phyloP scores from a whole-genome alignment of 768 basidiomycete species.

The Pleurotus platypus region DNA sequence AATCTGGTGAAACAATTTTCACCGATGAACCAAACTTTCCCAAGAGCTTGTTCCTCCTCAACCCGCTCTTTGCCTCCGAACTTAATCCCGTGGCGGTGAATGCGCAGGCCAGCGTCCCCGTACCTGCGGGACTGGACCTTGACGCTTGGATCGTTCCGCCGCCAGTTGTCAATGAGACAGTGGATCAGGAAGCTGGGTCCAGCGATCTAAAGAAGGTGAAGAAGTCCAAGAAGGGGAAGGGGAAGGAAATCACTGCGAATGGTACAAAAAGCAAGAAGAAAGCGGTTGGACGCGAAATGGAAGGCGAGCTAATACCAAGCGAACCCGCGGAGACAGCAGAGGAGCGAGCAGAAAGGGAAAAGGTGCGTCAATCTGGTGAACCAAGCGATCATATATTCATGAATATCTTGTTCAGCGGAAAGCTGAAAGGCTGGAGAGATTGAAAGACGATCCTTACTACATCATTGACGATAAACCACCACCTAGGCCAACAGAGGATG shows the following conservation, averaged over 20 bases:
- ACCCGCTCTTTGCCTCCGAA: slow-evolving; percentile 71
- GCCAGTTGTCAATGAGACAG: slow-evolving; percentile 27
- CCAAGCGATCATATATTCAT: not conserved
- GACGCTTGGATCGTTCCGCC: slow-evolving; percentile 83
- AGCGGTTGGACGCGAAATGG: slow-evolving; percentile 24
- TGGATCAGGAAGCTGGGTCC: slow-evolving; percentile 35
- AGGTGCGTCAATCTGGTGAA: slow-evolving; percentile 38
- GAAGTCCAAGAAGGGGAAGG: slow-evolving; percentile 46
- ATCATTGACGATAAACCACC: slow-evolving; percentile 60
- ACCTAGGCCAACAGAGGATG: slow-evolving; percentile 43
- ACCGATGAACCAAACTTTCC: slow-evolving; percentile 62
- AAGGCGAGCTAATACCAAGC: slow-evolving; percentile 27
- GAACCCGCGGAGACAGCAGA: slow-evolving; percentile 53
- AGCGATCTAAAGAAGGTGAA: slow-evolving; percentile 46
- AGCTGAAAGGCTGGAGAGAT: slow-evolving; percentile 69
- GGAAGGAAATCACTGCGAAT: slow-evolving; percentile 30
- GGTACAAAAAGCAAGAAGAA: slow-evolving; percentile 18
- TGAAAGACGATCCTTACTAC: slow-evolving; percentile 90
- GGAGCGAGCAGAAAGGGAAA: slow-evolving; percentile 56
- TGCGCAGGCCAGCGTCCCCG: slow-evolving; percentile 78
- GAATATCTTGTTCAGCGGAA: slow-evolving; percentile 47
- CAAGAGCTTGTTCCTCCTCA: slow-evolving; percentile 84
- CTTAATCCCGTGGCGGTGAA: slow-evolving; percentile 78
- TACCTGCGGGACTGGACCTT: slow-evolving; percentile 85
- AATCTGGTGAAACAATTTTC: slow-evolving; percentile 21